phyloP scores from a whole-genome alignment of 257 asterid genomes.

The Hygrophila difformis region DNA sequence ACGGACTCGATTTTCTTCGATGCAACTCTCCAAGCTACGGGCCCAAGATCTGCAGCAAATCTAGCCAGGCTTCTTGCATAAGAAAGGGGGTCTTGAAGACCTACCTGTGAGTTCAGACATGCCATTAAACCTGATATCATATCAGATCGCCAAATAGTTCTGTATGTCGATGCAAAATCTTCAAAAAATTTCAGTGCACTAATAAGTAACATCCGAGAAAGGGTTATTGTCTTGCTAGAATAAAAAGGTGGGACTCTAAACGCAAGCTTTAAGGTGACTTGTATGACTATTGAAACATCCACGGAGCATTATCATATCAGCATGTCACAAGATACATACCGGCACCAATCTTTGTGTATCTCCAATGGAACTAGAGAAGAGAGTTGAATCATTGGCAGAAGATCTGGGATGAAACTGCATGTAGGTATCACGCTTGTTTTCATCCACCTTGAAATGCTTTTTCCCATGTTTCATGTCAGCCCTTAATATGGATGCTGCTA shows the following conservation, averaged over 20 bases:
- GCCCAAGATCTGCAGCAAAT: conserved; percentile 57
- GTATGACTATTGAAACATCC: no score
- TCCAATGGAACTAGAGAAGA: conserved; percentile 31
- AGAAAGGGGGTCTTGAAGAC: conserved; percentile 44
- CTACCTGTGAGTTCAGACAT: conserved; percentile 34
- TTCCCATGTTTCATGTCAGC: conserved; percentile 95
- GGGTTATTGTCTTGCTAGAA: no score
- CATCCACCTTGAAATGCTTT: conserved; percentile 63
- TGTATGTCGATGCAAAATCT: no score
- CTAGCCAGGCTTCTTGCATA: conserved; percentile 66
- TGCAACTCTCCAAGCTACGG: conserved; percentile 53
- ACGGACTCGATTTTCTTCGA: conserved; percentile 32
- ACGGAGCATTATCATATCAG: no score
- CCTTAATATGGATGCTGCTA: conserved; percentile 70
- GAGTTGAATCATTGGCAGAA: conserved; percentile 31
- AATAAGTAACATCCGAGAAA: no score
- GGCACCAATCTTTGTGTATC: conserved; percentile 57
- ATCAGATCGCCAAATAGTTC: no score
- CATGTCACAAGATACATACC: conserved; percentile 49
- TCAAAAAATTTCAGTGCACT: no score
- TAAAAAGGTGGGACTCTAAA: no score
- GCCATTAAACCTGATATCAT: no score
- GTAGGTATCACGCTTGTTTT: conserved; percentile 78
- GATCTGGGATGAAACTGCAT: conserved; percentile 39
- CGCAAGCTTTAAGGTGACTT: no score